A percentile compares a stretch with the other conserved stretches of the same genome.
Conservation (phyloP, 164 flowering plant genomes). For the Dillenia turbinata region DNA sequence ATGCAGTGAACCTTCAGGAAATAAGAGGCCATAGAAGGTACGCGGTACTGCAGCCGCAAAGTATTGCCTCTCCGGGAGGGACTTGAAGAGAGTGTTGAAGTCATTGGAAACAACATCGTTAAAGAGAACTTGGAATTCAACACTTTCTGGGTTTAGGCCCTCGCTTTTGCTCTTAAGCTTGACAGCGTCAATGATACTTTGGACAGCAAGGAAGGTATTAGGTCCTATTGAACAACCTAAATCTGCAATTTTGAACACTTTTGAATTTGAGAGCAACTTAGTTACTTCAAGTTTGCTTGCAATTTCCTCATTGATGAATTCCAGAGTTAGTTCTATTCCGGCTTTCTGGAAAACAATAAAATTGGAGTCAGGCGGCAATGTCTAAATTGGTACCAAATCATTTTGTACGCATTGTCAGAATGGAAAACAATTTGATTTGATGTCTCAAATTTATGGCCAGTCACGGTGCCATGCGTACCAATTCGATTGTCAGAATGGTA, state of each 20-base stretch:
- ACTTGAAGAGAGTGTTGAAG: slow-evolving; percentile 16
- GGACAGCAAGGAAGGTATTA: slow-evolving; percentile 16
- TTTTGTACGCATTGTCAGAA: no score
- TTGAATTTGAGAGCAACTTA: background rate
- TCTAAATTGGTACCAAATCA: no score
- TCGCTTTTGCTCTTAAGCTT: background rate
- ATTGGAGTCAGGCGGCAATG: no score
- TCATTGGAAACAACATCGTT: slow-evolving; percentile 15
- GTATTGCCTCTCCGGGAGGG: slow-evolving; percentile 10
- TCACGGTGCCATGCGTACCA: no score
- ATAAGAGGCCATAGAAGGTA: slow-evolving; percentile 7
- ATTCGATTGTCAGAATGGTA: no score
- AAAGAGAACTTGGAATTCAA: slow-evolving; percentile 16
- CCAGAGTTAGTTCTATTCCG: no score
- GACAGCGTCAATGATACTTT: slow-evolving; percentile 10
- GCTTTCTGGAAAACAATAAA: no score
- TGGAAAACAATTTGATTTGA: no score
- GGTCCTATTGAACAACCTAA: slow-evolving; percentile 25
- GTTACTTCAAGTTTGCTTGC: no score
- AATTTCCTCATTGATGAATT: no score
- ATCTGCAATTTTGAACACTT: slow-evolving; percentile 7
- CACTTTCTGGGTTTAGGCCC: background rate
- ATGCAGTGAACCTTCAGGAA: slow-evolving; percentile 10
- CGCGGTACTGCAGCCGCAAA: slow-evolving; percentile 15
- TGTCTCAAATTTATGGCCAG: no score